A percentile compares a stretch with the other conserved stretches of the same genome.
Conservation (phyloP, 176 grass and related monocot species). For the Themeda triandra region DNA sequence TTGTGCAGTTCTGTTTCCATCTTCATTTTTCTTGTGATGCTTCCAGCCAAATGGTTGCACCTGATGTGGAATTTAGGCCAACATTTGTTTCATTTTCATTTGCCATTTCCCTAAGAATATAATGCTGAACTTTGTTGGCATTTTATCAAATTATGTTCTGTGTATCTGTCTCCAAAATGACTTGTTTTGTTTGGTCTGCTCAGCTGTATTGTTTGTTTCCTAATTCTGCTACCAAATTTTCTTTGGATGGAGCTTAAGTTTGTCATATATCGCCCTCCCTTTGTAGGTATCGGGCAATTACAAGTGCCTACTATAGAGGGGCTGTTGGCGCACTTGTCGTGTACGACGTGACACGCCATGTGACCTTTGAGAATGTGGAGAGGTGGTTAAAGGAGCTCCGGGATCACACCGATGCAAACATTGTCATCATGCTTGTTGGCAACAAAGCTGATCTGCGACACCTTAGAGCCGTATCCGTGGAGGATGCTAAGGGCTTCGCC, state of each 20-base stretch:
- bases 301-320: slow-evolving; percentile 53
- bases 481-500: slow-evolving; percentile 49
- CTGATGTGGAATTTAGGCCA: background rate
- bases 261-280: background rate
- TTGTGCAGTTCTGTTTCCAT: background rate
- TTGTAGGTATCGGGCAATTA: slow-evolving; percentile 45
- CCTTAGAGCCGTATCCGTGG: slow-evolving; percentile 41
- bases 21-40: background rate
- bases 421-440: slow-evolving; percentile 56
- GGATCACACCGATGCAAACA: slow-evolving; percentile 52
- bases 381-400: slow-evolving; percentile 53
- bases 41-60: background rate
- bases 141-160: background rate
- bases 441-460: slow-evolving; percentile 56
- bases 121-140: background rate
- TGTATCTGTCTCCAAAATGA: background rate
- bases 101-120: background rate
- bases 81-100: background rate
- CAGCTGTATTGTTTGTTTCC: background rate
- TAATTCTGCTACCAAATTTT: background rate
- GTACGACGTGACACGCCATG: slow-evolving; percentile 48
- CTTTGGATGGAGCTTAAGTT: slow-evolving; percentile 4
- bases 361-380: slow-evolving; percentile 56
- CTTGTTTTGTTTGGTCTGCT: background rate
- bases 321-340: slow-evolving; percentile 45